Percentiles rank a stretch among this genome's conserved stretches.
phyloP scores from a whole-genome alignment of 2,329 filamentous ascomycete genomes.

The Coniochaeta pulveracea region DNA sequence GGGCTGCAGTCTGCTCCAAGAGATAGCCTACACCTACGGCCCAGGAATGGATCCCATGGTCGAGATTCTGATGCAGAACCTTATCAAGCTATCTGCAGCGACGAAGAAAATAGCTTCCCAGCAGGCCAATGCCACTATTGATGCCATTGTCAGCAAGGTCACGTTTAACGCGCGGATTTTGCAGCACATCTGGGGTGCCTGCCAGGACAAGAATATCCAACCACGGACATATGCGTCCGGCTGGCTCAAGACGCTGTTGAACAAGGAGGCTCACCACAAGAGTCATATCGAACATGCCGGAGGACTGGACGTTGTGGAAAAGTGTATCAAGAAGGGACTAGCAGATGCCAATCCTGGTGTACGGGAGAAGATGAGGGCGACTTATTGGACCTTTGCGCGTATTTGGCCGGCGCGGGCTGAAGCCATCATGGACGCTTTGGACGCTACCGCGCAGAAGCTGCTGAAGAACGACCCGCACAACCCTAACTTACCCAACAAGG shows the following conservation, averaged over 20 bases:
- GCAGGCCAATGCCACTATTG: conserved; percentile 70
- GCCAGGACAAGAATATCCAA: conserved; percentile 88
- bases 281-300: conserved; percentile 73
- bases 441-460: conserved; percentile 65
- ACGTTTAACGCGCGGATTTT: conserved; percentile 73
- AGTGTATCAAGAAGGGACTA: conserved; percentile 82
- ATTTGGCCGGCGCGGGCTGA: conserved; percentile 73
- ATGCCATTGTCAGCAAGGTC: conserved; percentile 66
- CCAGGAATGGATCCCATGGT: conserved; percentile 77
- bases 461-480: conserved; percentile 79
- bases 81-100: conserved; percentile 79
- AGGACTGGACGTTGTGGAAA: conserved; percentile 73
- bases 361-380: conserved; percentile 71
- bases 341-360: conserved; percentile 82
- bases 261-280: conserved; percentile 68
- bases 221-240: conserved; percentile 66
- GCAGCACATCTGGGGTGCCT: conserved; percentile 74
- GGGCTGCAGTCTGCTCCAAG: conserved; percentile 73
- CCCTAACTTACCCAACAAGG: conserved; percentile 53
- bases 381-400: conserved; percentile 74
- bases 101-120: conserved; percentile 91
- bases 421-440: conserved; percentile 66
- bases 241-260: conserved; percentile 78
- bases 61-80: conserved; percentile 76
- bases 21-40: conserved; percentile 66